A percentile compares a stretch with the other conserved stretches of the same genome.
Conservation (phyloP, 768 basidiomycete species). For the Podaxis sp. region DNA sequence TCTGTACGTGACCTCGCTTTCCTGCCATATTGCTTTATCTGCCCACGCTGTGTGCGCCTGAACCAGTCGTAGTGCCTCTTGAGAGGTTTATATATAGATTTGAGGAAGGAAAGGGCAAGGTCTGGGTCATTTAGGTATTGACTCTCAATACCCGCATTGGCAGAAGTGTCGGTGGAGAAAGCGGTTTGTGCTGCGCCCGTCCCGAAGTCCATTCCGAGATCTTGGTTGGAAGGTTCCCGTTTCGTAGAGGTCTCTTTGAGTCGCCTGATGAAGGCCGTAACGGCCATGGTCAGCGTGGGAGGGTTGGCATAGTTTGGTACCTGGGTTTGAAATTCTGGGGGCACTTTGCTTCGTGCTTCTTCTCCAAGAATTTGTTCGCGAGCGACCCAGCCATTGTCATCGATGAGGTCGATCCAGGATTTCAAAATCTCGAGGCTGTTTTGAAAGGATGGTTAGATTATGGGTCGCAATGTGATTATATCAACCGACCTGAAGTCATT, state of each 20-base stretch:
- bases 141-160: constrained; percentile 28
- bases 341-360: constrained; percentile 93
- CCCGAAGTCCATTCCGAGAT: constrained; percentile 67
- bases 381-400: constrained; percentile 94
- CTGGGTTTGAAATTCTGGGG: constrained; percentile 87
- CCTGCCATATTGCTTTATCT: constrained; percentile 88
- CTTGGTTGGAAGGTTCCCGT: constrained; percentile 51
- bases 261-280: constrained; percentile 85
- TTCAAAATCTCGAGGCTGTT: constrained; percentile 83
- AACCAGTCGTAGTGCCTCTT: constrained; percentile 97
- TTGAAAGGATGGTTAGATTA: not conserved
- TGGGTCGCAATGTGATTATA: not conserved
- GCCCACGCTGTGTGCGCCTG: constrained; percentile 88
- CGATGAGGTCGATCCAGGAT: constrained; percentile 88
- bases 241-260: constrained; percentile 42
- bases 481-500: constrained; percentile 61
- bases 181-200: constrained; percentile 57
- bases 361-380: constrained; percentile 96
- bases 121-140: constrained; percentile 57
- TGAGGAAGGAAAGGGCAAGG: constrained; percentile 67
- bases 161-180: constrained; percentile 28
- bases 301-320: constrained; percentile 95
- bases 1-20: constrained; percentile 84
- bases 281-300: constrained; percentile 91
- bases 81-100: constrained; percentile 78